phyloP scores from a whole-genome alignment of 345 rosid genomes.

The Microcos paniculata region DNA sequence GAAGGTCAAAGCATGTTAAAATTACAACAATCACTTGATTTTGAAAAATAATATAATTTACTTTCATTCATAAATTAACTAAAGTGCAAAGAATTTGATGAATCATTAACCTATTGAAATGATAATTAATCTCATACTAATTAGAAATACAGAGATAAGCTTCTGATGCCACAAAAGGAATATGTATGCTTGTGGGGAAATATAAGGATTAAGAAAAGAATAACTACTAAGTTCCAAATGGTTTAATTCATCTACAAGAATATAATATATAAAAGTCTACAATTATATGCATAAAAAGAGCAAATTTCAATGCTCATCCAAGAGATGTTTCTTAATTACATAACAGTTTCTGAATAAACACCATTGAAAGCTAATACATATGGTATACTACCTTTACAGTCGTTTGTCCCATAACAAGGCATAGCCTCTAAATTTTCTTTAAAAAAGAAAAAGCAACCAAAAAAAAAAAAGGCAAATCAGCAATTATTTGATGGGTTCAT shows the following conservation, averaged over 20 bases:
- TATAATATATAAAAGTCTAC: neutral
- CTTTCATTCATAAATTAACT: neutral
- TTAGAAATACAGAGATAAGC: neutral
- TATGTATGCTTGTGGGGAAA: neutral
- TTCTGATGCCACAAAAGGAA: neutral
- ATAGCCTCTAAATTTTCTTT: neutral
- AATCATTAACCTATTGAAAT: neutral
- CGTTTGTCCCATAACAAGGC: neutral
- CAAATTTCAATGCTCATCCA: neutral
- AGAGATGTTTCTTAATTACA: neutral
- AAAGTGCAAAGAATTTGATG: neutral
- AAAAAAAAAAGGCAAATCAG: neutral
- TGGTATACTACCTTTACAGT: neutral
- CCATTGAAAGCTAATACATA: neutral
- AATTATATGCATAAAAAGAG: neutral
- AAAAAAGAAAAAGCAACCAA: neutral
- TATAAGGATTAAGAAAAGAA: neutral
- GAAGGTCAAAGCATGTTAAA: constrained; percentile 27
- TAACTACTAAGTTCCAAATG: neutral
- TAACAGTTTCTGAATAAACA: neutral
- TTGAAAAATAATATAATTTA: neutral
- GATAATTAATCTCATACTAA: neutral
- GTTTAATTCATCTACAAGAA: neutral
- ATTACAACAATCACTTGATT: constrained; percentile 27
- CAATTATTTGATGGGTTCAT: constrained; percentile 41